Percentiles rank a stretch among this genome's conserved stretches.
These are phyloP conservation scores for Fusarium ramigenum DNA, from an alignment of 2,329 filamentous ascomycete genomes.

Conservation along the genomic window DNA sequence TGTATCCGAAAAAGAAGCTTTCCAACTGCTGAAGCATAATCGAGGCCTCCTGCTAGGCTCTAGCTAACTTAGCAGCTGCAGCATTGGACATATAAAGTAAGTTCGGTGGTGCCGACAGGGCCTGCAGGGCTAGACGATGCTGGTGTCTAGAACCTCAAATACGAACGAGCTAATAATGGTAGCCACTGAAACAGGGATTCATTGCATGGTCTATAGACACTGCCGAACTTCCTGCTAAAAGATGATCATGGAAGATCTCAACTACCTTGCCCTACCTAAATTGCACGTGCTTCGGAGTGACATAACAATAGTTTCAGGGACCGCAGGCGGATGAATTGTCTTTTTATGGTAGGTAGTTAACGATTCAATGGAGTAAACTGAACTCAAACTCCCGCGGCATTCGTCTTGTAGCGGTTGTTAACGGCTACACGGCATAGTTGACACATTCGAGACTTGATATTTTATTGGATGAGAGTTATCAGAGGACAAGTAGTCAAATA, in stretches of 20 bases:
- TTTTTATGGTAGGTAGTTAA: background rate
- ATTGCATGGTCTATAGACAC: background rate
- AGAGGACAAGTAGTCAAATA: background rate
- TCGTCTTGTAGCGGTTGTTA: background rate
- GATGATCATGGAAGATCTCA: background rate
- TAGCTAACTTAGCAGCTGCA: background rate
- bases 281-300: background rate
- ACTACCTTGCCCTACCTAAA: background rate
- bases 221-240: background rate
- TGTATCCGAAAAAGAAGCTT: background rate
- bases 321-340: background rate
- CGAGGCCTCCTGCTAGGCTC: background rate
- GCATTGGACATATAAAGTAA: background rate
- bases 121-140: background rate
- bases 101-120: slow-evolving; percentile 11
- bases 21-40: background rate
- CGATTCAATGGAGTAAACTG: background rate
- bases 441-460: background rate
- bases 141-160: background rate
- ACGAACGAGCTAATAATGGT: background rate
- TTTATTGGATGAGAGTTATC: background rate
- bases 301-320: background rate
- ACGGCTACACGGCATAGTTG: background rate
- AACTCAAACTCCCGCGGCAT: background rate
- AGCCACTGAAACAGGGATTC: background rate